Percentiles rank a stretch among this genome's conserved stretches.
Conservation (phyloP, 2,329 filamentous ascomycete genomes). For the Stachybotrys elegans region DNA sequence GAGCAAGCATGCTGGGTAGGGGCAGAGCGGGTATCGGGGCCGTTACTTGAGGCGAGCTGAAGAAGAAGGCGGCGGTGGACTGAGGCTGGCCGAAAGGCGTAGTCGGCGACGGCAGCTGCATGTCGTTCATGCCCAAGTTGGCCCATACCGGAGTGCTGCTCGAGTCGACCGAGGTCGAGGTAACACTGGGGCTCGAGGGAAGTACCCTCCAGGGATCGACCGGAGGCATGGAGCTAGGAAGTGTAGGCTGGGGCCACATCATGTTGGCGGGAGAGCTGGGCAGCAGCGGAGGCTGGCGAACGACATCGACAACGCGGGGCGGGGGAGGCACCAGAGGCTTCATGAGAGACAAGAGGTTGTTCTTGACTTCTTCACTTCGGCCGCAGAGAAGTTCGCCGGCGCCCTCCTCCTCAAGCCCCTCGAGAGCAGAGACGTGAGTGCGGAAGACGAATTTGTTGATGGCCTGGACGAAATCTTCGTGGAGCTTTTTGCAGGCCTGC, state of each 20-base stretch:
- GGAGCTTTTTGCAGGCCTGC: slow-evolving; percentile 90
- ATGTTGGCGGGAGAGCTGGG: slow-evolving; percentile 73
- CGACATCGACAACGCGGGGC: slow-evolving; percentile 81
- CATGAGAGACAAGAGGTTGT: slow-evolving; percentile 76
- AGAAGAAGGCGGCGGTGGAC: slow-evolving; percentile 69
- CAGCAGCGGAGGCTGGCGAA: slow-evolving; percentile 79
- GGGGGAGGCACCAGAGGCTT: slow-evolving; percentile 81
- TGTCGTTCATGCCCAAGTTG: slow-evolving; percentile 68
- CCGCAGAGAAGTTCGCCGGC: slow-evolving; percentile 88
- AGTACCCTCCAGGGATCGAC: slow-evolving; percentile 89
- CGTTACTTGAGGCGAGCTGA: slow-evolving; percentile 70
- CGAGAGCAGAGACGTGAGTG: slow-evolving; percentile 80
- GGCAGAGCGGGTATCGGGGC: slow-evolving; percentile 73
- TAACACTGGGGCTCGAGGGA: slow-evolving; percentile 79
- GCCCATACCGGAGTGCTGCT: slow-evolving; percentile 70
- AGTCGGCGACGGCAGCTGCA: slow-evolving; percentile 72
- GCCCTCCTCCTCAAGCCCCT: slow-evolving; percentile 95
- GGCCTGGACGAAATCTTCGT: slow-evolving; percentile 93
- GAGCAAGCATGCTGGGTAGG: slow-evolving; percentile 79
- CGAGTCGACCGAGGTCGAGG: slow-evolving; percentile 65
- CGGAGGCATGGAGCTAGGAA: slow-evolving; percentile 57
- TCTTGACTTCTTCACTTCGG: slow-evolving; percentile 90
- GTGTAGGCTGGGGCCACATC: slow-evolving; percentile 74
- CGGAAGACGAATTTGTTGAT: slow-evolving; percentile 97
- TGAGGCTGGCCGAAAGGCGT: slow-evolving; percentile 71